phyloP scores from a whole-genome alignment of 1,139 yeast genomes.

The Lodderomyces orthopsilosis region DNA sequence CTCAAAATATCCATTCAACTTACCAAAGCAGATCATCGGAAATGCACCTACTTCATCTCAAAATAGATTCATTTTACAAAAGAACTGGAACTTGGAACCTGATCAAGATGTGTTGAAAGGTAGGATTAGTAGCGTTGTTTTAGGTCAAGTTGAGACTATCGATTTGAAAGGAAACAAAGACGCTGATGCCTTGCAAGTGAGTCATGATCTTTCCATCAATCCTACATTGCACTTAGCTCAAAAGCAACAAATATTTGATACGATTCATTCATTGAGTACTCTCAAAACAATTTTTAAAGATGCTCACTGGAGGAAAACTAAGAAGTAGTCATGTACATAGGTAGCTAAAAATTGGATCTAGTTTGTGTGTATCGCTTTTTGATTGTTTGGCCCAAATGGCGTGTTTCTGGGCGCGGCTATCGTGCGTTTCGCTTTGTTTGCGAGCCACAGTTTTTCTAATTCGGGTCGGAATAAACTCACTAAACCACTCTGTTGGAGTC shows the following conservation, averaged over 20 bases:
- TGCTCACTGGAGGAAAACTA: conserved; percentile 30
- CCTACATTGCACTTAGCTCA: conserved; percentile 27
- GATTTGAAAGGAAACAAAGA: conserved; percentile 12
- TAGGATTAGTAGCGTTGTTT: conserved; percentile 32
- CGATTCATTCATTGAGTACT: conserved; percentile 26
- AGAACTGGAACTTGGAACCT: conserved; percentile 29
- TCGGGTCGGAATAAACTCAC: neutral
- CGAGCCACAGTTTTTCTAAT: neutral
- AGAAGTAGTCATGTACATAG: conserved; percentile 1
- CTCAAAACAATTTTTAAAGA: conserved; percentile 26
- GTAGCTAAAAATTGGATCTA: too few species aligned
- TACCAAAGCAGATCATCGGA: conserved; percentile 38
- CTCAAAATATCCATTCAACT: conserved; percentile 43
- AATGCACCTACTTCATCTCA: conserved; percentile 19
- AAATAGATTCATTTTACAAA: conserved; percentile 29
- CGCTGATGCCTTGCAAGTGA: conserved; percentile 5
- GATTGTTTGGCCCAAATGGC: neutral
- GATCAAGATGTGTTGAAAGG: conserved; percentile 22
- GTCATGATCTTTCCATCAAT: conserved; percentile 28
- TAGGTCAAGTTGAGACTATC: conserved; percentile 26
- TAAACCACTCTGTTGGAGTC: too few species aligned
- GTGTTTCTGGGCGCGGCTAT: neutral
- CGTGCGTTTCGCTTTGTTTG: neutral
- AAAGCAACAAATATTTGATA: conserved; percentile 29
- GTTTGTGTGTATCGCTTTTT: too few species aligned